phyloP scores from a whole-genome alignment of 2,329 filamentous ascomycete species.

The Byssochlamys sp. region DNA sequence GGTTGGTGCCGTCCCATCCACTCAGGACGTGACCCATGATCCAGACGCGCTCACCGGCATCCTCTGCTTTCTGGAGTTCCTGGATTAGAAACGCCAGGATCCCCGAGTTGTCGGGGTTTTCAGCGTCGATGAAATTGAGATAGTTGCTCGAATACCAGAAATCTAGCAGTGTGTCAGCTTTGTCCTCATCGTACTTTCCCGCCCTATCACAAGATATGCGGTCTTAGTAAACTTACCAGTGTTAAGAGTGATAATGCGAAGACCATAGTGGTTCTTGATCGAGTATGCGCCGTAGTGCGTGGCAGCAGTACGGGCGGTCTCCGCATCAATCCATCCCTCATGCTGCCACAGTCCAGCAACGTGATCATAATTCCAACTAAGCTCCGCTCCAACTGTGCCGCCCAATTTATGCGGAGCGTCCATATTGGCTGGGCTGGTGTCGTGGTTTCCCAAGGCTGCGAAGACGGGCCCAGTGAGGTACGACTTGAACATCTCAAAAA shows the following conservation, averaged over 20 bases:
- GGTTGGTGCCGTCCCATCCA: constrained; percentile 49
- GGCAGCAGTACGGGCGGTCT: constrained; percentile 38
- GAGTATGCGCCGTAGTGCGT: constrained; percentile 50
- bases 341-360: constrained; percentile 47
- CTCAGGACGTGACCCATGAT: constrained; percentile 46
- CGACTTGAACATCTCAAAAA: constrained; percentile 47
- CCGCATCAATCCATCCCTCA: constrained; percentile 44
- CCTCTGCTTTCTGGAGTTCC: constrained; percentile 46
- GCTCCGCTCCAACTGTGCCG: constrained; percentile 44
- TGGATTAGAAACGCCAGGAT: constrained; percentile 42
- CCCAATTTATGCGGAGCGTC: constrained; percentile 46
- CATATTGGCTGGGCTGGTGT: constrained; percentile 45
- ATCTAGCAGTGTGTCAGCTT: constrained; percentile 6
- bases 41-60: constrained; percentile 45
- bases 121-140: constrained; percentile 45
- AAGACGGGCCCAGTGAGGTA: constrained; percentile 51
- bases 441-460: constrained; percentile 49
- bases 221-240: constrained; percentile 41
- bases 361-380: constrained; percentile 51
- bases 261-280: constrained; percentile 44
- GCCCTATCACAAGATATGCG: not conserved
- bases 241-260: constrained; percentile 46
- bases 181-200: constrained; percentile 7
- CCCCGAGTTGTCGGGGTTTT: constrained; percentile 42
- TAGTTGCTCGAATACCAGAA: constrained; percentile 30